Percentiles rank a stretch among this genome's conserved stretches.
Evolutionary conservation across 2,329 filamentous ascomycete genomes (phyloP).

Genomic region (Phoma sp.): DNA sequence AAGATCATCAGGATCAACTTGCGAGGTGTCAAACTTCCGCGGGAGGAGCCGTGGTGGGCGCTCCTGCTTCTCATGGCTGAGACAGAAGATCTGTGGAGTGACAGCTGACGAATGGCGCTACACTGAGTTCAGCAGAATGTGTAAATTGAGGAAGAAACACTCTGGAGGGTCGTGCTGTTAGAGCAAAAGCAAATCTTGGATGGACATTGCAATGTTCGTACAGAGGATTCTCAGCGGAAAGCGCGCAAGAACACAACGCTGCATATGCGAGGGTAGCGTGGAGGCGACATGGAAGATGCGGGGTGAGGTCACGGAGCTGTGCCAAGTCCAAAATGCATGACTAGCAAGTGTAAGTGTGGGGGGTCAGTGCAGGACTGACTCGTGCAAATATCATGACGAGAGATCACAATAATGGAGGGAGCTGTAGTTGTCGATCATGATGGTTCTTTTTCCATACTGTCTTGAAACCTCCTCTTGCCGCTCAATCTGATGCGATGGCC

Average conservation of each 20-base stretch:
- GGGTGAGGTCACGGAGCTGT: slow-evolving; percentile 36
- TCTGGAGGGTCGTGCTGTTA: background rate
- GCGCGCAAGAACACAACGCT: background rate
- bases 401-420: background rate
- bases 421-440: background rate
- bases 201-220: background rate
- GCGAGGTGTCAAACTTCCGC: background rate
- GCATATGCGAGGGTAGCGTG: slow-evolving; percentile 11
- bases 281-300: slow-evolving; percentile 21
- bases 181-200: background rate
- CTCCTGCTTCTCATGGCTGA: slow-evolving; percentile 10
- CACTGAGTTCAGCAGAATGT: background rate
- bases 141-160: background rate
- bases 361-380: slow-evolving; percentile 14
- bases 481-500: slow-evolving; percentile 3
- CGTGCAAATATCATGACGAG: background rate
- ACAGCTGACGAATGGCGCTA: background rate
- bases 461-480: background rate
- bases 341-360: slow-evolving; percentile 18
- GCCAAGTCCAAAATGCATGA: slow-evolving; percentile 22
- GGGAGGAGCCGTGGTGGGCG: slow-evolving; percentile 9
- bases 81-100: background rate
- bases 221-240: slow-evolving; percentile 1
- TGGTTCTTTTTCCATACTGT: background rate
- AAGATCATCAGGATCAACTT: slow-evolving; percentile 12